Evolutionary conservation across 345 rosid species (phyloP), one percentile per base, ranked within the genome.

Genomic region (Brassica juncea): DNA sequence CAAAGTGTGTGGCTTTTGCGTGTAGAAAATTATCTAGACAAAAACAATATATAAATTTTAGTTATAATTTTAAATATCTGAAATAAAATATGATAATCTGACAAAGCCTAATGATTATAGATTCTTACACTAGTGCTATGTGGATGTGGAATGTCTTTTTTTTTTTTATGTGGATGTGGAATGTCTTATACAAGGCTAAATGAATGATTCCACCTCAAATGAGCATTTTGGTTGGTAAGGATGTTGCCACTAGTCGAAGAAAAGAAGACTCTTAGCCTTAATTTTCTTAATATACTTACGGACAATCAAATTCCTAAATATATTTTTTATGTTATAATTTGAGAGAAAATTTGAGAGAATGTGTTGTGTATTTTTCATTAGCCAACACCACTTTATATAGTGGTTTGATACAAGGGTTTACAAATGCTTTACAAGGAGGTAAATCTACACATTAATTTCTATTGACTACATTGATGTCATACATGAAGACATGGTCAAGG

Each of bases 1-100:
- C 49, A 61, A 30, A 14, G 25, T 70, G 60, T 55, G 71, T 78
- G 81, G 76, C 76, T 77, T 71, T 77, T 77, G 71, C 71, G 52
- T 72, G 60, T 78, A 30, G 23, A 68, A 69, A 42, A n/a, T 6
- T 77, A 34, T 64, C 71, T 31, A 47, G 54, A 11, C 54, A 47
- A 47, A 47, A 47, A 44, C 5, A 34, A 44, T 4, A 47, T 14
- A 47, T 47, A 47, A 42, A 4, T 4, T 47, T 47, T 47, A 47
- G 5, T 12, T 47, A 47, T 11, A 12, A 14, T 47, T 47, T 47
- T 7, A 8, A 31, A 31, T 30, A 14, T n/a, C n/a, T 2, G 8
- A 61, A 62, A 16, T 31, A 31, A n/a, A 30, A 62, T 8, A 9
- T n/a, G 10, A 63, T 31, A 7, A 31, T 63, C 67, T 31, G 10